phyloP scores from a whole-genome alignment of 2,329 filamentous ascomycete species.

The Xylariomycetidae sp. region DNA sequence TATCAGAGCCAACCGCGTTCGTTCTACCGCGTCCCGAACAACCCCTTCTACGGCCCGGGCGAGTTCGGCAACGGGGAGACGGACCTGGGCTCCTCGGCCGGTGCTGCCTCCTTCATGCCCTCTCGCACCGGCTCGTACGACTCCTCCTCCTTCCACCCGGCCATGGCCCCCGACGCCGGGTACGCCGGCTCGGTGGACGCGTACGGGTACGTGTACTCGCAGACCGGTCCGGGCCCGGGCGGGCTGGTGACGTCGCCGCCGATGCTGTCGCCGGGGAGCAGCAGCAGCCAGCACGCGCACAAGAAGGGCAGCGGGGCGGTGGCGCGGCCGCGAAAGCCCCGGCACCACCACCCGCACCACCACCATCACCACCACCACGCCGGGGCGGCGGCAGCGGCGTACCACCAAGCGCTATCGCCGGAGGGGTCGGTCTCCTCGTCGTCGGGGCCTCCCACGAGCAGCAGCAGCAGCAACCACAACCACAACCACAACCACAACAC shows the following conservation, averaged over 20 bases:
- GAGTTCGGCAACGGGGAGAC: slow-evolving; percentile 17
- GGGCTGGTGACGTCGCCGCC: slow-evolving; percentile 13
- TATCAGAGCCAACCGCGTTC: slow-evolving; percentile 17
- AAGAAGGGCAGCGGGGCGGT: slow-evolving; percentile 14
- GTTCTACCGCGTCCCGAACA: slow-evolving; percentile 15
- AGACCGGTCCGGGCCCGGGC: slow-evolving; percentile 14
- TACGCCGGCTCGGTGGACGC: slow-evolving; percentile 12
- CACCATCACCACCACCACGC: slow-evolving; percentile 7
- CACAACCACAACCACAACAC: not conserved
- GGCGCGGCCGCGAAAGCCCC: slow-evolving; percentile 14
- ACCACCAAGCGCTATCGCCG: not conserved
- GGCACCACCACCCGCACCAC: slow-evolving; percentile 8
- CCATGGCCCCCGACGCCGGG: slow-evolving; percentile 17
- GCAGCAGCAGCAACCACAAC: not conserved
- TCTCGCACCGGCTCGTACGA: slow-evolving; percentile 19
- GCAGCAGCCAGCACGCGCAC: slow-evolving; percentile 6
- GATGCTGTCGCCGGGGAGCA: slow-evolving; percentile 12
- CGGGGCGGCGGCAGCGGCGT: too few species aligned
- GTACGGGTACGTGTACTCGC: slow-evolving; percentile 20
- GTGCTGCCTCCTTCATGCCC: slow-evolving; percentile 15
- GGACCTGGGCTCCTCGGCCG: slow-evolving; percentile 17
- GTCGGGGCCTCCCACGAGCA: not conserved
- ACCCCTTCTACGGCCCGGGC: slow-evolving; percentile 13
- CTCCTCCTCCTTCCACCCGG: slow-evolving; percentile 16
- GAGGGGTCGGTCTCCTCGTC: not conserved